These are phyloP conservation scores for Candida sanyaensis DNA, from an alignment of 1,139 yeast genomes.

Conservation along the genomic window DNA sequence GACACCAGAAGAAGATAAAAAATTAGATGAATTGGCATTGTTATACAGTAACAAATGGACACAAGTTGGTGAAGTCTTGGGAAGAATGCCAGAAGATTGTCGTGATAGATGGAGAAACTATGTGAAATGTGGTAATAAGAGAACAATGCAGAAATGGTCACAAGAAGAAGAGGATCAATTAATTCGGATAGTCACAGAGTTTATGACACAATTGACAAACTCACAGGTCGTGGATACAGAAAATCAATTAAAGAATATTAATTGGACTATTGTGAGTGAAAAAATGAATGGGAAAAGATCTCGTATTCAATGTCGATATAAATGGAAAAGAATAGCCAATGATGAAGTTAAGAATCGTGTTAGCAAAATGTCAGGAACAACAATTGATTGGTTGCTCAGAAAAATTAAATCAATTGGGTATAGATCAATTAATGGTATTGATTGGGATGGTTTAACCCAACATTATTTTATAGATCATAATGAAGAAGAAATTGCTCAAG, in stretches of 20 bases:
- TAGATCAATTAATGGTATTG: slow-evolving; percentile 52
- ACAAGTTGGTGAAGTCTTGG: slow-evolving; percentile 71
- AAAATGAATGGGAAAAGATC: slow-evolving; percentile 86
- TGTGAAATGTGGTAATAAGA: slow-evolving; percentile 79
- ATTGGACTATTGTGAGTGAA: slow-evolving; percentile 92
- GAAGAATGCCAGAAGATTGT: slow-evolving; percentile 97
- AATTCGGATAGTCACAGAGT: slow-evolving; percentile 53
- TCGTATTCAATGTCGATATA: slow-evolving; percentile 91
- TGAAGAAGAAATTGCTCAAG: not conserved
- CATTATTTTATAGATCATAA: slow-evolving; percentile 5
- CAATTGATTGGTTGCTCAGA: slow-evolving; percentile 59
- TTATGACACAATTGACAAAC: slow-evolving; percentile 24
- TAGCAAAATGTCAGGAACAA: slow-evolving; percentile 48
- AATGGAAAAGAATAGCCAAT: slow-evolving; percentile 81
- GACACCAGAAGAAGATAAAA: slow-evolving; percentile 78
- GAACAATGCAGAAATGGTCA: slow-evolving; percentile 80
- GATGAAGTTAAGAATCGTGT: slow-evolving; percentile 57
- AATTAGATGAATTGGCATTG: slow-evolving; percentile 60
- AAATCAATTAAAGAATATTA: slow-evolving; percentile 35
- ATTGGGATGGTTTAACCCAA: slow-evolving; percentile 47
- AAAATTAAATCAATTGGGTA: slow-evolving; percentile 50
- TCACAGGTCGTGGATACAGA: slow-evolving; percentile 16
- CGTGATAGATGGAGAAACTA: slow-evolving; percentile 96
- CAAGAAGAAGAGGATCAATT: slow-evolving; percentile 67
- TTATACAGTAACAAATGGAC: slow-evolving; percentile 86